These are phyloP conservation scores for Cyclostephanos tholiformis DNA, from an alignment of 108 stramenopile genomes.

Conservation along the genomic window DNA sequence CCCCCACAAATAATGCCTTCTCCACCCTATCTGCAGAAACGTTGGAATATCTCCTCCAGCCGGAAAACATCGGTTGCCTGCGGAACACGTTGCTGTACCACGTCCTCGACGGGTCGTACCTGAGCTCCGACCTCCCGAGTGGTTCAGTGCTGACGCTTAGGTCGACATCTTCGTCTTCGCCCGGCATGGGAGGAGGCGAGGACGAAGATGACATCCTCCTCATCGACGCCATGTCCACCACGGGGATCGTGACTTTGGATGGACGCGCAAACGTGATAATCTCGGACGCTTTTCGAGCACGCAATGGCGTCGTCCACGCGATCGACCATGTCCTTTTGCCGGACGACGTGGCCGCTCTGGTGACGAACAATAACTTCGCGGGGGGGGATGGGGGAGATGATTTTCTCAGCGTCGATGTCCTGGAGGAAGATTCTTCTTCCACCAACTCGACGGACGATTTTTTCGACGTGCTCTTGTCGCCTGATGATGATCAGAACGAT, in stretches of 20 bases:
- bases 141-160: neutral
- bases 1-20: conserved; percentile 39
- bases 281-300: neutral
- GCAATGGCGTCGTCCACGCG: conserved; percentile 25
- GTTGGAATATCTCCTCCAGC: conserved; percentile 11
- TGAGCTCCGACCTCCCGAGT: conserved; percentile 11
- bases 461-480: neutral
- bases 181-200: too few species aligned
- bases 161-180: neutral
- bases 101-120: conserved; percentile 14
- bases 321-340: conserved; percentile 11
- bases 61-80: conserved; percentile 5
- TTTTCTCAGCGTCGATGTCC: too few species aligned
- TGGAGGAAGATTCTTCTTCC: neutral
- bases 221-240: neutral
- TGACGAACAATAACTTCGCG: neutral
- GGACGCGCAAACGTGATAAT: conserved; percentile 2
- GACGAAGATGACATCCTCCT: too few species aligned
- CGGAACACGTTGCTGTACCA: conserved; percentile 23
- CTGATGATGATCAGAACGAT: neutral
- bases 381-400: too few species aligned
- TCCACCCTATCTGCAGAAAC: conserved; percentile 1
- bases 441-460: neutral
- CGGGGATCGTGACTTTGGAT: neutral
- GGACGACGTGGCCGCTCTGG: neutral